Base-by-base conservation (phyloP, 2,329 filamentous ascomycete genomes). In the Fusarium begoniae region DNA sequence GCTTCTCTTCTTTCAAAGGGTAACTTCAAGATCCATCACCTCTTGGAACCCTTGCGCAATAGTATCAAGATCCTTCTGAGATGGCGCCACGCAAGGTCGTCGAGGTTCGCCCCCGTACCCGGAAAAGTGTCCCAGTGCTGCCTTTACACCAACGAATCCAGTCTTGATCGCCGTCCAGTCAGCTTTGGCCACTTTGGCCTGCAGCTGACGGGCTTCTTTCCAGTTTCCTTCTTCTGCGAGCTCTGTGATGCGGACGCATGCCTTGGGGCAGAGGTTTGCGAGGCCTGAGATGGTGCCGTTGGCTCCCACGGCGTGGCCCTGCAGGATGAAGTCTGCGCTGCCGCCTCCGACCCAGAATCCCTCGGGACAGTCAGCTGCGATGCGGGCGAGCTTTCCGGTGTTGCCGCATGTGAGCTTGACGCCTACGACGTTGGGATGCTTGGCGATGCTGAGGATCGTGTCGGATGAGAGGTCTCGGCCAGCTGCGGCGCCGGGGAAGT, bases 331-430 rank as follows among this genome's bases (percentile, higher is more conserved):
- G 73, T 85, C 83, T 10, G 83, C 82, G 66, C 83, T 84, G 58
- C 83, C 83, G 26, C 80, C 83, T 44, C 79, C 78, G 3, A 82
- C 79, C 53, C 84, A 84, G 63, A 79, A 79, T 17, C 77, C 76
- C 38, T 75, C 73, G 3, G 79, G 79, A 50, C 77, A 79, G 37
- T 81, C 87, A 63, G 89, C 80, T 67, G 80, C 89, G 76, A 85
- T 84, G 80, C 82, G 81, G 28, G 84, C 84, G 47, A 91, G 84
- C 79, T 92, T 92, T 45, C 90, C 90, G 47, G 89, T 91, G 80
- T 92, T 92, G 20, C 90, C 90, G 74, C 89, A 91, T 14, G 90
- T 91, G 57, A 92, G 83, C 81, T 92, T 92, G 77, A 89, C 89
- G 45, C 90, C 90, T 50, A 90, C 87, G 60, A 92, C 88, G 77